phyloP scores from a whole-genome alignment of 257 asterid species.

The Petunia axillaris region DNA sequence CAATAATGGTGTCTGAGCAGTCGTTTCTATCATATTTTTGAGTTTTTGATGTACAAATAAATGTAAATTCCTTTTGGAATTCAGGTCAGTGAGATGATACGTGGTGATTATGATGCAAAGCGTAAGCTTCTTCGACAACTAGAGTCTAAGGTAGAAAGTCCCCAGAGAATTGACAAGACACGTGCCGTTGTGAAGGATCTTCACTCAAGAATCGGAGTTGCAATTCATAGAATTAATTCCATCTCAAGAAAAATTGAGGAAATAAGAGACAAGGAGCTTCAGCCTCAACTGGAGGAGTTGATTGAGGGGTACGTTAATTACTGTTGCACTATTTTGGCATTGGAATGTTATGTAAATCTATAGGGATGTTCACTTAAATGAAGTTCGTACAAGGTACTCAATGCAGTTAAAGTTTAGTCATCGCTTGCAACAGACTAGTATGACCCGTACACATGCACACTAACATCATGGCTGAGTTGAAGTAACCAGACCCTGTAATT shows the following conservation, averaged over 20 bases:
- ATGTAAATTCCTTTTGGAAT: slow-evolving; percentile 23
- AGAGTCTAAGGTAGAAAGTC: slow-evolving; percentile 69
- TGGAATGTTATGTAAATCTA: background rate
- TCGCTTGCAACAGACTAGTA: background rate
- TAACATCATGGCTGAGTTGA: background rate
- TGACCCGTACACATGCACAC: background rate
- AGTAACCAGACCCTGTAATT: background rate
- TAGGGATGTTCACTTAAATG: background rate
- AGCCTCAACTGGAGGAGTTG: slow-evolving; percentile 96
- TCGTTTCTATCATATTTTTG: background rate
- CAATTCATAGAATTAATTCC: slow-evolving; percentile 82
- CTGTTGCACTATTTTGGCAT: slow-evolving; percentile 18
- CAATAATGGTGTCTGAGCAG: background rate
- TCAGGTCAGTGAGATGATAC: slow-evolving; percentile 81
- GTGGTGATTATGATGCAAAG: slow-evolving; percentile 69
- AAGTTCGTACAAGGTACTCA: background rate
- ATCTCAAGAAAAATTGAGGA: slow-evolving; percentile 89
- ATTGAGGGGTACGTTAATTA: slow-evolving; percentile 72
- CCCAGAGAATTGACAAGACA: slow-evolving; percentile 60
- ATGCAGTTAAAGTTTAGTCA: background rate
- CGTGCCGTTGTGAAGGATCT: slow-evolving; percentile 93
- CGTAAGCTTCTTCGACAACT: slow-evolving; percentile 76
- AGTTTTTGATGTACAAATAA: slow-evolving; percentile 14
- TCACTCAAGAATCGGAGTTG: slow-evolving; percentile 85
- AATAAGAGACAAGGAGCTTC: slow-evolving; percentile 83